phyloP scores from a whole-genome alignment of 1,284 basidiomycete genomes.

The Rhodotorula glutinis region DNA sequence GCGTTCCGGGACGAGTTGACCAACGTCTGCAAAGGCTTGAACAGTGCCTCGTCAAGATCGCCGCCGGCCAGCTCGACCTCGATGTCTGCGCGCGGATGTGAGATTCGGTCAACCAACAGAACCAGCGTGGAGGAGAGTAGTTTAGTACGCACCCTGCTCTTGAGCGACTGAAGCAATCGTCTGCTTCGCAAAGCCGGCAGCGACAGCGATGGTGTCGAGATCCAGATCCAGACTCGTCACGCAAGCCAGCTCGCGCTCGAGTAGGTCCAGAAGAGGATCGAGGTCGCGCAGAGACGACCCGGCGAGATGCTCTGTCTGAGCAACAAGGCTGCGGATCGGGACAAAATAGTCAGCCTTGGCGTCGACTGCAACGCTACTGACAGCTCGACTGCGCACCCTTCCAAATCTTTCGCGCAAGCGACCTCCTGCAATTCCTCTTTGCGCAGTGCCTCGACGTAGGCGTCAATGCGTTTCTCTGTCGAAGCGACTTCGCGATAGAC shows the following conservation, averaged over 20 bases:
- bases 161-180: conserved; percentile 67
- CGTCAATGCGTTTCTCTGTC: conserved; percentile 86
- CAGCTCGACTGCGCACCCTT: conserved; percentile 59
- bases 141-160: conserved; percentile 63
- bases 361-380: background rate
- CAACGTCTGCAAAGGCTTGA: conserved; percentile 73
- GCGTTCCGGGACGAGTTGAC: conserved; percentile 75
- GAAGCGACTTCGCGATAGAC: conserved; percentile 78
- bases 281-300: conserved; percentile 68
- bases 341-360: background rate
- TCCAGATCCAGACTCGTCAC: conserved; percentile 78
- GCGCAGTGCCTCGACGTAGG: conserved; percentile 77
- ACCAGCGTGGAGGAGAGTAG: no score
- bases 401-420: conserved; percentile 84
- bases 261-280: conserved; percentile 75
- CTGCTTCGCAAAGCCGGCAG: conserved; percentile 80
- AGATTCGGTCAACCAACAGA: no score
- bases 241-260: conserved; percentile 81
- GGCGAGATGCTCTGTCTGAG: conserved; percentile 84
- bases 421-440: conserved; percentile 86
- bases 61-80: conserved; percentile 67
- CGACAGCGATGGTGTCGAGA: conserved; percentile 85
- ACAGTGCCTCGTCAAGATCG: conserved; percentile 67
- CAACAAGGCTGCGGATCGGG: conserved; percentile 63
- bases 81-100: conserved; percentile 66